These are phyloP conservation scores for Ustilago crameri DNA, from an alignment of 1,284 basidiomycete species.

Conservation along the genomic window DNA sequence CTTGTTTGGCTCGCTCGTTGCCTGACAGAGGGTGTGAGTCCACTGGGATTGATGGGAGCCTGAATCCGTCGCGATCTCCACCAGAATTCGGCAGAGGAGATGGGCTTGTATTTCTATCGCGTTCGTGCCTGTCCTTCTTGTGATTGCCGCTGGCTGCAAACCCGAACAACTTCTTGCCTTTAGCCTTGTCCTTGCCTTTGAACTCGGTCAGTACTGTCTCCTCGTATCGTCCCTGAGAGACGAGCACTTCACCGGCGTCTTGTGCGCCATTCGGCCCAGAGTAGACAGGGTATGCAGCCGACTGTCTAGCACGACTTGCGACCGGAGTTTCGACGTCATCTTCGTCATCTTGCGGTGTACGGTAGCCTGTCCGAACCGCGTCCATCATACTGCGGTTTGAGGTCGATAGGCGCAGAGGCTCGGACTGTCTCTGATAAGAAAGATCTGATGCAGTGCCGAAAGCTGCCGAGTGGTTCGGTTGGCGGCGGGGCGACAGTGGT, in stretches of 20 bases:
- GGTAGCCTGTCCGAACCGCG: slow-evolving; percentile 4
- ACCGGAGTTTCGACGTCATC: slow-evolving; percentile 11
- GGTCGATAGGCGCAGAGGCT: not conserved
- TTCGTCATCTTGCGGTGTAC: slow-evolving; percentile 8
- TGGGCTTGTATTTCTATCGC: slow-evolving; percentile 9
- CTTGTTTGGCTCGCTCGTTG: slow-evolving; percentile 30
- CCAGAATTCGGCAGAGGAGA: slow-evolving; percentile 15
- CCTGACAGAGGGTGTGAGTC: slow-evolving; percentile 5
- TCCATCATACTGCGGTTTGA: slow-evolving; percentile 1
- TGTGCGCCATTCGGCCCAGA: slow-evolving; percentile 22
- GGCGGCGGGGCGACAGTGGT: slow-evolving; percentile 10
- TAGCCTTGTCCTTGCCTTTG: slow-evolving; percentile 30
- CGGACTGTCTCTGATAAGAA: slow-evolving; percentile 5
- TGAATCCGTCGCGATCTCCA: slow-evolving; percentile 17
- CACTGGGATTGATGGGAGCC: slow-evolving; percentile 11
- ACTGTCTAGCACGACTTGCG: slow-evolving; percentile 4
- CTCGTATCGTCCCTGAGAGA: slow-evolving; percentile 40
- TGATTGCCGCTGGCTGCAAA: slow-evolving; percentile 34
- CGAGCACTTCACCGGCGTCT: slow-evolving; percentile 35
- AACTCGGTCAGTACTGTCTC: slow-evolving; percentile 23
- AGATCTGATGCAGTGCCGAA: slow-evolving; percentile 11
- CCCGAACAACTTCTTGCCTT: slow-evolving; percentile 42
- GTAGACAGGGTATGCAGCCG: slow-evolving; percentile 39
- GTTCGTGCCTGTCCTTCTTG: slow-evolving; percentile 28
- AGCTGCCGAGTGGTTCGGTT: slow-evolving; percentile 10